These are phyloP conservation scores for Areca catechu DNA, from an alignment of 176 grass and related monocot species.

Conservation along the genomic window DNA sequence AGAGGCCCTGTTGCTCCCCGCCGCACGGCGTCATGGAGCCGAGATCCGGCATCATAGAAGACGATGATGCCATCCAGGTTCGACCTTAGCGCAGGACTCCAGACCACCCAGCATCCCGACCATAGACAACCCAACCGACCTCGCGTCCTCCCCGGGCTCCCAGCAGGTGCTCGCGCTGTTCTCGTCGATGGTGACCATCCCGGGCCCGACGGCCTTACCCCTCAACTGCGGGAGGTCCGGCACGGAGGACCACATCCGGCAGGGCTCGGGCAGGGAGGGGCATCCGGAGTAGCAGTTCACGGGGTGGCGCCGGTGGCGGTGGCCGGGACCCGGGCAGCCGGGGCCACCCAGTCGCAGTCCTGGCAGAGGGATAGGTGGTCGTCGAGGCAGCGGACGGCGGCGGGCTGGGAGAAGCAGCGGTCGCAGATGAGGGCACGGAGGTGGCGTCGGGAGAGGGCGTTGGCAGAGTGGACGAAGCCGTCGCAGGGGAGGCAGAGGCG, in stretches of 20 bases:
- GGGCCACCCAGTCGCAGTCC: neutral
- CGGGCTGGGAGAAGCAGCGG: slow-evolving; percentile 11
- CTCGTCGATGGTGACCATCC: neutral
- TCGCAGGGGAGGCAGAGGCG: slow-evolving; percentile 21
- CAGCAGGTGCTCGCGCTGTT: too few relatives aligned
- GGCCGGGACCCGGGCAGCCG: neutral
- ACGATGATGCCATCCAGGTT: too few relatives aligned
- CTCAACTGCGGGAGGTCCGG: neutral
- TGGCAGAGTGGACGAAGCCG: slow-evolving; percentile 18
- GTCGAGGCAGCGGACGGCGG: neutral
- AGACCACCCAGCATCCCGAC: too few relatives aligned
- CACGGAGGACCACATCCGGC: slow-evolving; percentile 12
- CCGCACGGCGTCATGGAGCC: too few relatives aligned
- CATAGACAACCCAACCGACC: too few relatives aligned
- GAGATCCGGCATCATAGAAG: too few relatives aligned
- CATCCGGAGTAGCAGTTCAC: slow-evolving; percentile 16
- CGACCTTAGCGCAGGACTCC: too few relatives aligned
- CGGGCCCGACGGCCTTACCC: neutral
- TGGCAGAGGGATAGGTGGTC: slow-evolving; percentile 11
- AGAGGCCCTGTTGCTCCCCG: too few relatives aligned
- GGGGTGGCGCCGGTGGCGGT: neutral
- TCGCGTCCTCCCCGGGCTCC: too few relatives aligned
- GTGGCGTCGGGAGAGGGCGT: slow-evolving; percentile 26
- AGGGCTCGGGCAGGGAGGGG: slow-evolving; percentile 8
- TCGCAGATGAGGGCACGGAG: slow-evolving; percentile 7